A percentile compares a stretch with the other conserved stretches of the same genome.
These are phyloP conservation scores for Thelephora terrestris DNA, from an alignment of 1,284 basidiomycete species.

Conservation along the genomic window DNA sequence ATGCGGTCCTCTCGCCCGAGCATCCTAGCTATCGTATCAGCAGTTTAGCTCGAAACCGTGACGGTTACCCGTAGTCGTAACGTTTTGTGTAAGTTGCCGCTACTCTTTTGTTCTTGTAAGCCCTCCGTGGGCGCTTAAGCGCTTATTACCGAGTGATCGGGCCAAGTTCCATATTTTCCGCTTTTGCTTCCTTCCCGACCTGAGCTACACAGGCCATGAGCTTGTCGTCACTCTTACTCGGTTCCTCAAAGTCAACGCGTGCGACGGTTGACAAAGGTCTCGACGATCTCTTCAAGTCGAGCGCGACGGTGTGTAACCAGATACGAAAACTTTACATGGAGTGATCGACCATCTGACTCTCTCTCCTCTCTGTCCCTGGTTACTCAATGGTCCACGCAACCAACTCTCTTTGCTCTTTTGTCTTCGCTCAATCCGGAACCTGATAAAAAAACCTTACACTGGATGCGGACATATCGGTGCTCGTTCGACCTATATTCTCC, in stretches of 20 bases:
- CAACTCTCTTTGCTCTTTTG: conserved; percentile 5
- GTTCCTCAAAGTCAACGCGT: conserved; percentile 12
- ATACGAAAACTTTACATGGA: not conserved
- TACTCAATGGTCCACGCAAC: not conserved
- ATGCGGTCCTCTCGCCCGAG: too few relatives aligned
- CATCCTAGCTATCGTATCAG: too few relatives aligned
- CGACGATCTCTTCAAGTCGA: conserved; percentile 21
- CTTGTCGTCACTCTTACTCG: conserved; percentile 24
- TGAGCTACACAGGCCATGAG: conserved; percentile 21
- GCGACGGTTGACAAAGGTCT: conserved; percentile 23
- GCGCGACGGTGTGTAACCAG: conserved; percentile 16
- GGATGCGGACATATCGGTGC: not conserved
- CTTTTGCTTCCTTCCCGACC: not conserved
- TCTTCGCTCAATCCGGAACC: conserved; percentile 14
- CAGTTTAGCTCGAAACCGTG: too few relatives aligned
- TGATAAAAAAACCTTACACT: conserved; percentile 14
- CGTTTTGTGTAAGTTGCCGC: too few relatives aligned
- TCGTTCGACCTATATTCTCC: too few relatives aligned
- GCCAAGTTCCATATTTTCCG: not conserved
- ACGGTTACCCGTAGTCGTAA: too few relatives aligned
- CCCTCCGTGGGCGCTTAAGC: too few relatives aligned
- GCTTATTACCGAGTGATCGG: too few relatives aligned
- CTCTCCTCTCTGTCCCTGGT: not conserved
- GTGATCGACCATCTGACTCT: not conserved
- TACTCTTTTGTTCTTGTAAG: too few relatives aligned